phyloP scores from a whole-genome alignment of 192 early-diverging fungal species.

The Gigaspora rosea region DNA sequence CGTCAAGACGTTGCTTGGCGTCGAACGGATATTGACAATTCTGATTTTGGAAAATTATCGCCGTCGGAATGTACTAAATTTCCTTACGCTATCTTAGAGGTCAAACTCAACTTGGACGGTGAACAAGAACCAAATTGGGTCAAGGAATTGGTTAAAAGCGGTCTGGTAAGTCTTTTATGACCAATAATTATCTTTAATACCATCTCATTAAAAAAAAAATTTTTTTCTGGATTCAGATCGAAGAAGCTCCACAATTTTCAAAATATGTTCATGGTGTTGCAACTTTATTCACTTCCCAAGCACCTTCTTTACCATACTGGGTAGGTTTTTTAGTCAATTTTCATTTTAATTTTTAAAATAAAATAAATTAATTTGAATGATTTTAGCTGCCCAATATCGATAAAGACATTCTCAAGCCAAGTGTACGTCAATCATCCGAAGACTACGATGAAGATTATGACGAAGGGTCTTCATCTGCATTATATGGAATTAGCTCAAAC shows the following conservation, averaged over 20 bases:
- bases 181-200: neutral
- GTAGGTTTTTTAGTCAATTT: slow-evolving; percentile 20
- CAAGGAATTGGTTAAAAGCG: slow-evolving; percentile 66
- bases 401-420: slow-evolving; percentile 33
- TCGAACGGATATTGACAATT: slow-evolving; percentile 75
- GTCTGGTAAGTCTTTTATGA: slow-evolving; percentile 44
- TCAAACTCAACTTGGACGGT: slow-evolving; percentile 75
- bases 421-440: neutral
- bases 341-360: neutral
- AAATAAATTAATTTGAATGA: neutral
- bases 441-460: neutral
- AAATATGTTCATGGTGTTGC: slow-evolving; percentile 87
- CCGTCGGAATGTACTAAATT: slow-evolving; percentile 79
- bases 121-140: slow-evolving; percentile 77
- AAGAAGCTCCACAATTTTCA: slow-evolving; percentile 83
- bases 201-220: neutral
- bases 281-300: slow-evolving; percentile 63
- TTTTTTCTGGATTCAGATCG: slow-evolving; percentile 39
- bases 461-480: neutral
- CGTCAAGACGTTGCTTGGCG: slow-evolving; percentile 91
- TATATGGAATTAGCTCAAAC: too few relatives aligned
- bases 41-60: slow-evolving; percentile 76
- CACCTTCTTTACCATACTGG: slow-evolving; percentile 68
- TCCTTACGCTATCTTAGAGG: slow-evolving; percentile 93
- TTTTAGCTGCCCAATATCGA: slow-evolving; percentile 32